Conservation (phyloP, 2,329 filamentous ascomycete species). For the Aspergillus pseudoterreus region DNA sequence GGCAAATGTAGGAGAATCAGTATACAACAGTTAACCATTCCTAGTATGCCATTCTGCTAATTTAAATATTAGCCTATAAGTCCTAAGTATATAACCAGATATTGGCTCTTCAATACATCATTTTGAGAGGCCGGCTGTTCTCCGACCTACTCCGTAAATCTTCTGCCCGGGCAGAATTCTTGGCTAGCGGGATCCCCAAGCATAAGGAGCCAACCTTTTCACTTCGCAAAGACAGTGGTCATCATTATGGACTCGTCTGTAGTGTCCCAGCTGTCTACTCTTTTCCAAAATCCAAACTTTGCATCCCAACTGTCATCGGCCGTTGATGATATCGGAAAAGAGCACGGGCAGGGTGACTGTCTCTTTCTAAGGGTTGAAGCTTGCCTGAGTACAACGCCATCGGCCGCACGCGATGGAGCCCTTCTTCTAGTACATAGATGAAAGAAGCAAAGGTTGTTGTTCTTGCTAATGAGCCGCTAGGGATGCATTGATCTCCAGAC, state of each 20-base stretch:
- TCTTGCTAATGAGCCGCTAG: slow-evolving; percentile 3
- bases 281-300: slow-evolving; percentile 9
- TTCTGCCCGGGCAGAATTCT: slow-evolving; percentile 1
- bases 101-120: too few relatives aligned
- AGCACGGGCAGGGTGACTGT: neutral
- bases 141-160: neutral
- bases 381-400: neutral
- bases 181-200: neutral
- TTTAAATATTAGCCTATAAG: too few relatives aligned
- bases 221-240: neutral
- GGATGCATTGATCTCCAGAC: slow-evolving; percentile 12
- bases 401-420: neutral
- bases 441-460: neutral
- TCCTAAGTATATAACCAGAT: too few relatives aligned
- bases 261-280: slow-evolving; percentile 8
- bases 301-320: slow-evolving; percentile 8
- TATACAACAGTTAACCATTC: too few relatives aligned
- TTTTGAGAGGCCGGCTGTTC: too few relatives aligned
- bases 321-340: neutral
- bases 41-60: too few relatives aligned
- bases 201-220: too few relatives aligned
- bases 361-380: slow-evolving; percentile 11
- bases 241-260: neutral
- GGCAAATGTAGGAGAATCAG: neutral
- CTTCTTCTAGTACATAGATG: neutral